Percentiles rank a stretch among this genome's conserved stretches.
These are phyloP conservation scores for Metschnikowia dekortorum DNA, from an alignment of 805 yeast species.

Conservation along the genomic window DNA sequence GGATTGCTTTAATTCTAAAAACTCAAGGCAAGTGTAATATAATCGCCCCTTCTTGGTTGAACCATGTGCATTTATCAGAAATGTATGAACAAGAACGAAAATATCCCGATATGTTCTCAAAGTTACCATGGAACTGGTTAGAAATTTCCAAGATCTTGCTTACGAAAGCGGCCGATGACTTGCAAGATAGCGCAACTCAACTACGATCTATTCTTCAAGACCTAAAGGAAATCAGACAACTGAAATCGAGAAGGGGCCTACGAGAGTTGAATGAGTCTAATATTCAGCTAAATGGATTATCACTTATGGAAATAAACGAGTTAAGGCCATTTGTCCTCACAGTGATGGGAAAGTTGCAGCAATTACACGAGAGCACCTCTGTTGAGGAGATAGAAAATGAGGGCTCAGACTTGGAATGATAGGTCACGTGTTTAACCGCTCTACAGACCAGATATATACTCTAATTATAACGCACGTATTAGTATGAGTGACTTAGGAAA, in stretches of 20 bases:
- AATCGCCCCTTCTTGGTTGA: slow-evolving; percentile 83
- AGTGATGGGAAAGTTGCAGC: slow-evolving; percentile 75
- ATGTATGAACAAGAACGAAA: slow-evolving; percentile 65
- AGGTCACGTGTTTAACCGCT: slow-evolving; percentile 11
- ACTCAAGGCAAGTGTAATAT: slow-evolving; percentile 83
- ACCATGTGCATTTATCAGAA: slow-evolving; percentile 46
- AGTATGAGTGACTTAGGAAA: slow-evolving; percentile 28
- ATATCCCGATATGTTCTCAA: slow-evolving; percentile 55
- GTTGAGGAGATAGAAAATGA: slow-evolving; percentile 12
- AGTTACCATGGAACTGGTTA: slow-evolving; percentile 85
- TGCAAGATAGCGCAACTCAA: slow-evolving; percentile 66
- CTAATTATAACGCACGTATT: neutral
- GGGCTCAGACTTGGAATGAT: slow-evolving; percentile 10
- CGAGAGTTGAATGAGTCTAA: slow-evolving; percentile 75
- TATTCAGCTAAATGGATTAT: slow-evolving; percentile 75
- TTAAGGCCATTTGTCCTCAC: slow-evolving; percentile 74
- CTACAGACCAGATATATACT: neutral
- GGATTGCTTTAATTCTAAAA: slow-evolving; percentile 83
- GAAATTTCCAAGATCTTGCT: slow-evolving; percentile 71
- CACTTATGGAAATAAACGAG: slow-evolving; percentile 83
- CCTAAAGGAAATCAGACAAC: slow-evolving; percentile 73
- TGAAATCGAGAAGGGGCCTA: slow-evolving; percentile 79
- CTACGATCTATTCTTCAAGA: slow-evolving; percentile 74
- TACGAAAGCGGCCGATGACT: slow-evolving; percentile 71
- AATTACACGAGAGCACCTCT: slow-evolving; percentile 39